Percentiles rank a stretch among this genome's conserved stretches.
Conservation (phyloP, 2,329 filamentous ascomycete genomes). For the Colletotrichum melonis region DNA sequence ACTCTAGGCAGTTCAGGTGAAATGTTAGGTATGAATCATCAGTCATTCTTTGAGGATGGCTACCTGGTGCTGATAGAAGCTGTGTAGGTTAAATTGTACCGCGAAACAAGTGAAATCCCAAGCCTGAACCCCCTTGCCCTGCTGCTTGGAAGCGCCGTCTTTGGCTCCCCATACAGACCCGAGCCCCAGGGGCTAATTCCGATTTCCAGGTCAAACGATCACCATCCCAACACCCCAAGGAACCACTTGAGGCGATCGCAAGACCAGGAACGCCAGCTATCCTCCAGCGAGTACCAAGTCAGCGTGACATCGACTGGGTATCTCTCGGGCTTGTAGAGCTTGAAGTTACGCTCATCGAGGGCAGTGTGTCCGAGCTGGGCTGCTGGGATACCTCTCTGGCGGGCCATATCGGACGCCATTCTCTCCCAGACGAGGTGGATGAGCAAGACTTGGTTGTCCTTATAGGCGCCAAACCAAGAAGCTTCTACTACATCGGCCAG, state of each 20-base stretch:
- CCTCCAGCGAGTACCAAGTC: constrained; percentile 7
- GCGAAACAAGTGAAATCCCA: constrained; percentile 27
- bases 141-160: neutral
- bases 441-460: constrained; percentile 38
- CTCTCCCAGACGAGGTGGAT: constrained; percentile 19
- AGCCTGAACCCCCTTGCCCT: neutral
- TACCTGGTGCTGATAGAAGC: constrained; percentile 23
- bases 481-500: constrained; percentile 21
- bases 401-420: constrained; percentile 36
- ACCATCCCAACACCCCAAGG: neutral
- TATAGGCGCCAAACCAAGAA: constrained; percentile 62
- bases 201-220: neutral
- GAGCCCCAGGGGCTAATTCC: neutral
- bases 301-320: constrained; percentile 15
- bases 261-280: constrained; percentile 5
- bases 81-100: constrained; percentile 31
- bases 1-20: neutral
- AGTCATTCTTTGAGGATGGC: constrained; percentile 27
- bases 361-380: constrained; percentile 52
- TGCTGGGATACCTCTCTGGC: constrained; percentile 40
- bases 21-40: constrained; percentile 23
- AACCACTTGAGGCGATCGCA: neutral
- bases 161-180: neutral
- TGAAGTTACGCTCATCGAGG: constrained; percentile 51
- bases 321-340: constrained; percentile 6